Base-by-base conservation (phyloP, 1,139 yeast species). In the Nakaseomyces uthaithaninus region DNA sequence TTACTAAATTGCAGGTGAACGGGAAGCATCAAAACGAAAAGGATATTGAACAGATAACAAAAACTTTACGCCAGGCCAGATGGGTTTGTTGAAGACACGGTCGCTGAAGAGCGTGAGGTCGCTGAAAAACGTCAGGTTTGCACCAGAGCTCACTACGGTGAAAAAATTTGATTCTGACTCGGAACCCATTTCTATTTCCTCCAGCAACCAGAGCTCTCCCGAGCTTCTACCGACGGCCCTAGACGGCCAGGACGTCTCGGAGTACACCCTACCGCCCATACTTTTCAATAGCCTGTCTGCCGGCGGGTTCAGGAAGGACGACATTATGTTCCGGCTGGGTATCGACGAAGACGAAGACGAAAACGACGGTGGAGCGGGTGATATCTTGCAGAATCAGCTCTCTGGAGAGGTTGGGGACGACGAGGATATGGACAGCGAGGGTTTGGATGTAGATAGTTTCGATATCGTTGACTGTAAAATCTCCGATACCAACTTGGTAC, bases 111-210 rank as follows among this genome's bases (percentile, higher is more conserved):
- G 33, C 23, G 33, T 28, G 11, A 27, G 30, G 30, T 31, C 35
- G 35, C 17, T 31, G 25, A 37, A 26, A 22, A 28, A 27, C 25
- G 61, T 58, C 22, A 45, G 60, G 27, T 57, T 58, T 42, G 62
- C 63, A n/a, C 52, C 57, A 3, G 55, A 57, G 41, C 46, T 58
- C 34, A 55, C 61, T 2, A 54, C 55, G 2, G 59, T 58, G 19
- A 58, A 56, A 41, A 48, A 52, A 23, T 58, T 57, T 41, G 54
- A 54, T 40, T 47, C 53, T 7, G 45, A 43, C 27, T 49, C 52
- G 20, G 55, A 55, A 41, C 62, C 62, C 16, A 54, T 49, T 15
- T 50, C 60, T 27, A 55, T 56, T 27, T 56, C 60, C 42, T 4
- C 53, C 54, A 4, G 27, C 45, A 34, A 36, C 19, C 30, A 35